These are phyloP conservation scores for Trichodelitschia bisporula DNA, from an alignment of 495 filamentous ascomycete species.

Conservation along the genomic window DNA sequence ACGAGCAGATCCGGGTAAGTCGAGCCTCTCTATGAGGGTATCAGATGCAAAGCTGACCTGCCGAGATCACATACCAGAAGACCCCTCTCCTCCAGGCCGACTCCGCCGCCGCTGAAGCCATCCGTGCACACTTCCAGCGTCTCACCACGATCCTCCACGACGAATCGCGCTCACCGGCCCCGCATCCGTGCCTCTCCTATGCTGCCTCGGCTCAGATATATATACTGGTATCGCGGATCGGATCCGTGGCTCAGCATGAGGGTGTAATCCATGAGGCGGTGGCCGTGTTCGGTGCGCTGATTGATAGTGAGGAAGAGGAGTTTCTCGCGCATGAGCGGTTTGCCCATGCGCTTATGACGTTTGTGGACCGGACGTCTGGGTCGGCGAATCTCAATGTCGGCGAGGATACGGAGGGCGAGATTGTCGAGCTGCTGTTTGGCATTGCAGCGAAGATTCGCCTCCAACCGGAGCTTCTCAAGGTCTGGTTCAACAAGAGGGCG, in stretches of 20 bases:
- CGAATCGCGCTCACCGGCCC: conserved; percentile 64
- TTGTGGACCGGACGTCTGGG: conserved; percentile 43
- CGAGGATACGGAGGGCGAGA: conserved; percentile 51
- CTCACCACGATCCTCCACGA: conserved; percentile 64
- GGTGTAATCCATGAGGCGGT: conserved; percentile 62
- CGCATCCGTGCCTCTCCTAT: conserved; percentile 72
- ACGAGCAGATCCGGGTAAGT: conserved; percentile 57
- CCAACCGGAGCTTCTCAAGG: conserved; percentile 56
- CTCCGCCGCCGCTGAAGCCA: conserved; percentile 21
- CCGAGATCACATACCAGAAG: conserved; percentile 59
- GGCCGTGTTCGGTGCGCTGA: conserved; percentile 59
- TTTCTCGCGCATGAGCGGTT: conserved; percentile 71
- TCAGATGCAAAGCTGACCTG: conserved; percentile 2
- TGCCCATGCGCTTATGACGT: conserved; percentile 55
- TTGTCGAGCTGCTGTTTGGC: conserved; percentile 81
- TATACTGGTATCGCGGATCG: conserved; percentile 64
- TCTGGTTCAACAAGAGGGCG: conserved; percentile 50
- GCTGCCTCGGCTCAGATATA: conserved; percentile 68
- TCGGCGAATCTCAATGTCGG: conserved; percentile 32
- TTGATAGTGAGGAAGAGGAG: conserved; percentile 88
- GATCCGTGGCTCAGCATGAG: conserved; percentile 52
- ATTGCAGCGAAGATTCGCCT: conserved; percentile 85
- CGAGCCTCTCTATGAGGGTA: background rate
- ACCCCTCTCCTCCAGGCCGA: conserved; percentile 27
- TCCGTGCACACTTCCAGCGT: conserved; percentile 31